phyloP scores from a whole-genome alignment of 169 alveolate species.

The Miamiensis avidus region DNA sequence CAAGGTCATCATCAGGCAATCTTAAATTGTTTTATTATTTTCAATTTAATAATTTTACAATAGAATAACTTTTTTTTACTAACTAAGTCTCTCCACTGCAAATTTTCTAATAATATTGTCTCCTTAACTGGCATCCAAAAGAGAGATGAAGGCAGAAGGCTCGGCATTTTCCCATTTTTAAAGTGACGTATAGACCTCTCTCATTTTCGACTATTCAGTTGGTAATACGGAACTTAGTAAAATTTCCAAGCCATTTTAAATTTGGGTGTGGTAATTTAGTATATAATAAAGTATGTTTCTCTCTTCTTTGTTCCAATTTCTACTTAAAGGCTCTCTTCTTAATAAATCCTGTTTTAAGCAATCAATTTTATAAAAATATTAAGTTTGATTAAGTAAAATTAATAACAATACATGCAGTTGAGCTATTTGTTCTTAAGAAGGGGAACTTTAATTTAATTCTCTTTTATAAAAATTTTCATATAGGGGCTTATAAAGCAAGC shows the following conservation, averaged over 20 bases:
- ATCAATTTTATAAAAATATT: constrained; percentile 24
- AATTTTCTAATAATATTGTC: constrained; percentile 36
- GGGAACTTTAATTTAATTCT: neutral
- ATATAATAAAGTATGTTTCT: constrained; percentile 27
- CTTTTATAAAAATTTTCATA: neutral
- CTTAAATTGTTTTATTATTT: constrained; percentile 25
- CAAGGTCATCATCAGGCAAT: constrained; percentile 60
- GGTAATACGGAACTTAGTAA: constrained; percentile 38
- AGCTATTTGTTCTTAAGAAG: neutral
- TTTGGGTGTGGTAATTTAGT: constrained; percentile 25
- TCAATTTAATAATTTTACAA: neutral
- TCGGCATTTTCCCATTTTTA: constrained; percentile 35
- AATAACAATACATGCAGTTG: no score
- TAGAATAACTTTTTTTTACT: constrained; percentile 1
- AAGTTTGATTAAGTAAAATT: neutral
- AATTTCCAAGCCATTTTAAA: constrained; percentile 24
- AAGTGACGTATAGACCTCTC: constrained; percentile 32
- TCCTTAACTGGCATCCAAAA: constrained; percentile 38
- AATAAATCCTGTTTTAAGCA: constrained; percentile 46
- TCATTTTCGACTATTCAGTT: constrained; percentile 34
- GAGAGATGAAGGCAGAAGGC: constrained; percentile 30
- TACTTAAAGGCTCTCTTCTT: constrained; percentile 55
- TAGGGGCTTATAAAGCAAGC: neutral
- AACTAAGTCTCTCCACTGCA: constrained; percentile 22
- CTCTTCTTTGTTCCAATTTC: constrained; percentile 27